Conservation (phyloP, 1,284 basidiomycete species). For the Mycocalia duriaeana region DNA sequence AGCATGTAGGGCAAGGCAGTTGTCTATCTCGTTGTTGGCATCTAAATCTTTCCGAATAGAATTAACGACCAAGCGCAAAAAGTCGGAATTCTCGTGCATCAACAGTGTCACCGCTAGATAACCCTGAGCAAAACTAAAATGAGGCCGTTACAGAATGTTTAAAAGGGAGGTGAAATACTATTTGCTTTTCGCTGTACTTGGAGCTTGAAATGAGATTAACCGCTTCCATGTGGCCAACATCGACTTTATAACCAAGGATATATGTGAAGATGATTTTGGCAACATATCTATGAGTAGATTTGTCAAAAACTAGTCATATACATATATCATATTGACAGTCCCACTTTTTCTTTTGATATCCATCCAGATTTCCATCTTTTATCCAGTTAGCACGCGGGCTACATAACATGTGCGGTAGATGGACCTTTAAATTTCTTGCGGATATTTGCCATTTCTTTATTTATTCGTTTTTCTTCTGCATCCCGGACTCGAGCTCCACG, state of each 20-base stretch:
- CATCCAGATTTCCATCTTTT: slow-evolving; percentile 91
- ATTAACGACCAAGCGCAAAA: slow-evolving; percentile 93
- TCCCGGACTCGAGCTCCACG: slow-evolving; percentile 87
- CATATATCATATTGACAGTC: slow-evolving; percentile 25
- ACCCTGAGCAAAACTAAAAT: slow-evolving; percentile 51
- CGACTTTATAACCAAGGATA: slow-evolving; percentile 97
- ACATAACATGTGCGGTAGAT: slow-evolving; percentile 1
- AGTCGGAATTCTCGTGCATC: slow-evolving; percentile 98
- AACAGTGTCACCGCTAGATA: slow-evolving; percentile 95
- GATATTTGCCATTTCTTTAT: slow-evolving; percentile 99
- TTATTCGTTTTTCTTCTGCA: slow-evolving; percentile 94
- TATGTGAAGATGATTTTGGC: slow-evolving; percentile 99
- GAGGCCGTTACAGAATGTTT: too few species aligned
- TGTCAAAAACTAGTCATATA: slow-evolving; percentile 3
- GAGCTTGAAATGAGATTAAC: slow-evolving; percentile 94
- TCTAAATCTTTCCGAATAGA: slow-evolving; percentile 97
- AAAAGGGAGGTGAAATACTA: slow-evolving; percentile 56
- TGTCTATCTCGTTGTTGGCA: slow-evolving; percentile 91
- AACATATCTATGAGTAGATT: slow-evolving; percentile 60
- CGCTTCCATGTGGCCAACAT: slow-evolving; percentile 98
- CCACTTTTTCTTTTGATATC: slow-evolving; percentile 98
- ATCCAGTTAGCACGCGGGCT: background rate
- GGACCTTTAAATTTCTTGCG: slow-evolving; percentile 96
- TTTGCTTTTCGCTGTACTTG: slow-evolving; percentile 99
- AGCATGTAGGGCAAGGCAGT: slow-evolving; percentile 95